Base-by-base conservation (phyloP, 345 rosid genomes). In the Aquilaria malaccensis region DNA sequence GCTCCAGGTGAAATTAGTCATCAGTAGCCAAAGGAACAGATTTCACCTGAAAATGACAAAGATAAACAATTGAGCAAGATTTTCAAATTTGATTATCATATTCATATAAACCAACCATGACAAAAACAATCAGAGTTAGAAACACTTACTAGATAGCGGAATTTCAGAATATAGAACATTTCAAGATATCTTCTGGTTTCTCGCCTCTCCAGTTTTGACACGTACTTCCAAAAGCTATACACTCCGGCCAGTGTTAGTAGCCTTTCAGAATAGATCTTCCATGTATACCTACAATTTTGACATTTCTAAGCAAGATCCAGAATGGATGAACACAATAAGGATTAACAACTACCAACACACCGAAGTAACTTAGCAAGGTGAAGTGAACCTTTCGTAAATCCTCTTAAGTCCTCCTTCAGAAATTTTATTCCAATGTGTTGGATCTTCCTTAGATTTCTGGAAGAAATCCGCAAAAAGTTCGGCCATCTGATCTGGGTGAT, bases 101-200 rank as follows among this genome's bases (percentile, higher is more conserved):
- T 49, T 2, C 51, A 11, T 49, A 6, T 49, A 51, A 12, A 13
- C 55, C 30, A 29, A 15, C 11, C 7, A 53, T 2, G 11, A 10
- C 15, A 15, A 4, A 22, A 6, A 55, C 10, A 55, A 55, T 7
- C 0, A 0, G 31, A n/a, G 45, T 9, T 13, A 54, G 33, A 45
- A 52, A 56, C 10, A 60, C 85, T 82, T 48, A 94, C 99, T 89
- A 91, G 71, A 64, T 81, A 85, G 13, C 96, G 97, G 71, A 81
- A 88, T 73, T 91, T 95, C 64, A 95, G 96, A 73, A 88, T 83
- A 78, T 95, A 91, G 81, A 95, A 95, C 99, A 95, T 95, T 76
- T 95, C 98, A 13, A 95, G 96, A 72, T 95, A 95, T 75, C 99
- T 60, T 11, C 91, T 78, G 55, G 91, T 85, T 80, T 91, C 99